A percentile compares a stretch with the other conserved stretches of the same genome.
Conservation (phyloP, 2,329 filamentous ascomycete genomes). For the Claviceps sp. region DNA sequence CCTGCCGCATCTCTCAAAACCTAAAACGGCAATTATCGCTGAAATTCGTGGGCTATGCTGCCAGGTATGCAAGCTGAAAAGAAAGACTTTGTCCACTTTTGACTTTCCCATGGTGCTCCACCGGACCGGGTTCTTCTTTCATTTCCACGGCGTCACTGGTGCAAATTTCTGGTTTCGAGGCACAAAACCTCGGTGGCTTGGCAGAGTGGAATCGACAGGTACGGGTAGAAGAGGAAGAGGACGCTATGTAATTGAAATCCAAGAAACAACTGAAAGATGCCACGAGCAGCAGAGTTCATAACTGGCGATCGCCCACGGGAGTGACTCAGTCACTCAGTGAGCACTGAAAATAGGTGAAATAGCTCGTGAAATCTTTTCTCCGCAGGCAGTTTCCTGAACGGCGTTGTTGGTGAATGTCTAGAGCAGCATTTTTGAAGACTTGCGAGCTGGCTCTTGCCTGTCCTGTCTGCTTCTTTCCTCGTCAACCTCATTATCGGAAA, state of each 20-base stretch:
- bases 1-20: neutral
- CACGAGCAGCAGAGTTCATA: neutral
- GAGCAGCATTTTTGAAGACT: no score
- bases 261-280: neutral
- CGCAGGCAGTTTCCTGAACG: neutral
- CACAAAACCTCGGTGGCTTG: neutral
- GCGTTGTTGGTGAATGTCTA: no score
- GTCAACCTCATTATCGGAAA: no score
- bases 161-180: neutral
- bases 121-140: neutral
- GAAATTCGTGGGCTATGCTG: neutral
- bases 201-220: neutral
- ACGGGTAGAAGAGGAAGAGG: neutral
- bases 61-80: neutral
- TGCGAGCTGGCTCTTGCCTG: no score
- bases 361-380: conserved; percentile 1
- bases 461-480: no score
- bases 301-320: neutral
- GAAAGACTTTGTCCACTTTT: neutral
- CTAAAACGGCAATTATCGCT: neutral
- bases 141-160: neutral
- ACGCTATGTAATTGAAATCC: neutral
- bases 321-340: neutral
- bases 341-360: neutral
- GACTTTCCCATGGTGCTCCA: neutral